A percentile compares a stretch with the other conserved stretches of the same genome.
phyloP scores from a whole-genome alignment of 1,284 basidiomycete species.

The Ustilago tritici region DNA sequence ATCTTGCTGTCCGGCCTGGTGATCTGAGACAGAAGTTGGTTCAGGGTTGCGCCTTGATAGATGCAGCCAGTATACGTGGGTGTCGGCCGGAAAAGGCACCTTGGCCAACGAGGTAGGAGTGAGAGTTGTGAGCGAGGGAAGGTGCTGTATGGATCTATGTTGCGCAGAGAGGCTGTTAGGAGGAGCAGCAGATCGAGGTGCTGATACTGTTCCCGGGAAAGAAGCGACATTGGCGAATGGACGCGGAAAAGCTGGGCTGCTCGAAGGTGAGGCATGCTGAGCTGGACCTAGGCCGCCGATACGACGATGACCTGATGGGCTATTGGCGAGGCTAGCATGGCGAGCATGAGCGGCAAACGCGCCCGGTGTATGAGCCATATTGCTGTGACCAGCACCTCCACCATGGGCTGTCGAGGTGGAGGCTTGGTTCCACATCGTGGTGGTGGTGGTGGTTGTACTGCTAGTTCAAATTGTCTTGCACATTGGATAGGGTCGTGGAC shows the following conservation, averaged over 20 bases:
- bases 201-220: slow-evolving; percentile 29
- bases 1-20: neutral
- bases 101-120: slow-evolving; percentile 35
- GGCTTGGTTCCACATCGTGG: slow-evolving; percentile 17
- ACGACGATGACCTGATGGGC: slow-evolving; percentile 26
- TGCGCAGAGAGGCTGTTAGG: slow-evolving; percentile 15
- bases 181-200: slow-evolving; percentile 24
- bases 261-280: slow-evolving; percentile 34
- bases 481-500: neutral
- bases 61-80: slow-evolving; percentile 29
- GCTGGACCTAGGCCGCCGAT: slow-evolving; percentile 8
- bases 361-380: slow-evolving; percentile 18
- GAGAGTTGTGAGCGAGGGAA: slow-evolving; percentile 23
- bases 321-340: slow-evolving; percentile 16
- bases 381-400: slow-evolving; percentile 9
- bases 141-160: slow-evolving; percentile 18
- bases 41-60: neutral
- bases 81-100: slow-evolving; percentile 20
- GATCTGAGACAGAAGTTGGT: no score
- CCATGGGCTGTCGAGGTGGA: neutral
- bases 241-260: slow-evolving; percentile 10
- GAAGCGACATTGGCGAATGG: slow-evolving; percentile 19
- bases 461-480: neutral
- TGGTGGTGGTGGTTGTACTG: slow-evolving; percentile 2
- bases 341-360: slow-evolving; percentile 24